phyloP scores from a whole-genome alignment of 2,329 filamentous ascomycete genomes.

The Fusarium bactridioides region DNA sequence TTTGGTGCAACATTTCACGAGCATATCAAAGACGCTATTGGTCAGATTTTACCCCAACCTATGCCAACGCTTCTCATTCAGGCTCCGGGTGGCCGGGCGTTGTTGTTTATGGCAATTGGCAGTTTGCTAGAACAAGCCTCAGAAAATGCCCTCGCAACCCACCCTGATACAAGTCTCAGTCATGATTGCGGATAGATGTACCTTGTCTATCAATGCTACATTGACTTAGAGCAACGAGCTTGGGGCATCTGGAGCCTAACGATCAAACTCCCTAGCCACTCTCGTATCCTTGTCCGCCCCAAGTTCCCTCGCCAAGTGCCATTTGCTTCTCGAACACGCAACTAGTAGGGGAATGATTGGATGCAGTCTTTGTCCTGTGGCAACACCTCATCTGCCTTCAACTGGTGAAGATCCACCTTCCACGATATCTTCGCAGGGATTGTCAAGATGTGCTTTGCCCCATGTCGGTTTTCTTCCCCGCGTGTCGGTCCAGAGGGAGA shows the following conservation, averaged over 20 bases:
- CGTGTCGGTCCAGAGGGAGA: conserved; percentile 24
- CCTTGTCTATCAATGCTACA: conserved; percentile 9
- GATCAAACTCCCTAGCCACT: conserved; percentile 4
- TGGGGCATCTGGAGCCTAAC: conserved; percentile 3
- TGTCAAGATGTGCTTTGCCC: conserved; percentile 20
- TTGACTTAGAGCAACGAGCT: neutral
- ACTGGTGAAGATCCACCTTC: conserved; percentile 36
- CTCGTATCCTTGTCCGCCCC: conserved; percentile 21
- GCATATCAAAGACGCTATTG: conserved; percentile 3
- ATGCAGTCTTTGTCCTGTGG: neutral
- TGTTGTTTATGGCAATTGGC: conserved; percentile 6
- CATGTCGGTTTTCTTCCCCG: conserved; percentile 2
- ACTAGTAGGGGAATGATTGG: conserved; percentile 29
- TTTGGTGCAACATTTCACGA: conserved; percentile 16
- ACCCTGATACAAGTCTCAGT: conserved; percentile 5
- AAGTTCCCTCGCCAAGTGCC: conserved; percentile 25
- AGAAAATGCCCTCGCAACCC: conserved; percentile 5
- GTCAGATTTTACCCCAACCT: conserved; percentile 16
- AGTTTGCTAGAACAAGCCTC: conserved; percentile 4
- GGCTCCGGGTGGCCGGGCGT: conserved; percentile 22
- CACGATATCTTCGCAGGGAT: conserved; percentile 17
- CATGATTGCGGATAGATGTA: conserved; percentile 29
- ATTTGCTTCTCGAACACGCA: conserved; percentile 23
- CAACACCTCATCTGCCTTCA: conserved; percentile 26
- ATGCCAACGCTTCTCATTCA: conserved; percentile 2